These are phyloP conservation scores for Castanopsis chinensis DNA, from an alignment of 306 rosid genomes.

Conservation along the genomic window DNA sequence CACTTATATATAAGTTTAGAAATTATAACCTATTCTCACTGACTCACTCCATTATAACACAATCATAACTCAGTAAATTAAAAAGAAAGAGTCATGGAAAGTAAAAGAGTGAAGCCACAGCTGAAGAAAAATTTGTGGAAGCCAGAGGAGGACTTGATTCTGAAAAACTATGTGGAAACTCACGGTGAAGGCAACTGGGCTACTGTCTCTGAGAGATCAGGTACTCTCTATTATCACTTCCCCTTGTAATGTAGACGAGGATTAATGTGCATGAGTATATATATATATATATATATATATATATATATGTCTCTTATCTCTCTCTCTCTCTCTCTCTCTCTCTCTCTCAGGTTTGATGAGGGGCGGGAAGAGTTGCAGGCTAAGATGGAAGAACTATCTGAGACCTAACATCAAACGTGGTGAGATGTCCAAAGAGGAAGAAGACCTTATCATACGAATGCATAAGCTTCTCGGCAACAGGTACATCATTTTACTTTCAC, in stretches of 20 bases:
- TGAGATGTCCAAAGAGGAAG: conserved; percentile 60
- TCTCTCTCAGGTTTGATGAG: conserved; percentile 42
- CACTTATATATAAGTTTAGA: background rate
- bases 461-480: conserved; percentile 73
- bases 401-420: conserved; percentile 69
- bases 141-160: conserved; percentile 65
- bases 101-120: conserved; percentile 33
- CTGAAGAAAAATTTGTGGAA: conserved; percentile 60
- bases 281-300: background rate
- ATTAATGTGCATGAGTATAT: background rate
- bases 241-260: background rate
- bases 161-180: conserved; percentile 54
- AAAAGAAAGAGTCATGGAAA: conserved; percentile 32
- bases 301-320: background rate
- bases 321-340: background rate
- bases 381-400: conserved; percentile 71
- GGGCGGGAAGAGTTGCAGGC: conserved; percentile 72
- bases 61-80: background rate
- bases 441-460: conserved; percentile 67
- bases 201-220: conserved; percentile 52
- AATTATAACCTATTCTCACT: background rate
- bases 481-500: conserved; percentile 7
- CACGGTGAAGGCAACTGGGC: conserved; percentile 79
- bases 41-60: background rate
- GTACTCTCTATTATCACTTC: conserved; percentile 14